Base-by-base conservation (phyloP, 2,329 filamentous ascomycete genomes). In the Colletotrichum cuscutae region DNA sequence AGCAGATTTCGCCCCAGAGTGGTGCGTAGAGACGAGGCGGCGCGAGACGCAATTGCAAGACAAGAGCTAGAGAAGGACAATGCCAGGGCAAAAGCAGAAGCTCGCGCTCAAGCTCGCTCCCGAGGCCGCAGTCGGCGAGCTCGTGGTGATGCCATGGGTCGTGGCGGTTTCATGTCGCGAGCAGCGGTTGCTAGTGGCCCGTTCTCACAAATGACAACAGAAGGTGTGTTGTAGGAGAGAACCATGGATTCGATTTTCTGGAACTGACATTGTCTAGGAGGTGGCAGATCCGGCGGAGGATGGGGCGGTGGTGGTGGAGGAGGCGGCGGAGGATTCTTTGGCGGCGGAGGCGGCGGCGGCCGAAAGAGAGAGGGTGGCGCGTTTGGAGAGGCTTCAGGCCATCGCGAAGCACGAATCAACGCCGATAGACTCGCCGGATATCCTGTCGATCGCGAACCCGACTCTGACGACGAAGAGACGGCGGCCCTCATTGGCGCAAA, bases 381-480 rank as follows among this genome's bases (percentile, higher is more conserved):
- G 53, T 85, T 86, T 71, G 80, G 80, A 49, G 81, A 84, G 58
- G 79, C 78, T 22, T 78, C 79, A 19, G 75, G 76, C 22, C 75
- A 78, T 68, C 80, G 82, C 71, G 86, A 89, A 73, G 76, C 83
- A 42, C 82, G 89, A 79, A 87, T 90, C 78, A 89, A 90, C 76
- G 87, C 88, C 75, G 89, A 91, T 76, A 84, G 85, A 68, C 86
- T 91, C 60, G 87, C 87, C 76, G 77, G 79, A 61, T 80, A 85
- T 80, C 75, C 83, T 65, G 77, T 83, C 67, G 61, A 24, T 76
- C 79, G 46, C 77, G 74, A 69, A 77, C 77, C 22, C 42, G 63
- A 74, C 62, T 63, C 72, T 59, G 59, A 73, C 30, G 58, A 78
- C 72, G 74, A 73, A 79, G 76, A 76, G 79, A 76, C 76, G 22